These are phyloP conservation scores for Pulveroboletus sp. DNA, from an alignment of 768 basidiomycete genomes.

Conservation along the genomic window DNA sequence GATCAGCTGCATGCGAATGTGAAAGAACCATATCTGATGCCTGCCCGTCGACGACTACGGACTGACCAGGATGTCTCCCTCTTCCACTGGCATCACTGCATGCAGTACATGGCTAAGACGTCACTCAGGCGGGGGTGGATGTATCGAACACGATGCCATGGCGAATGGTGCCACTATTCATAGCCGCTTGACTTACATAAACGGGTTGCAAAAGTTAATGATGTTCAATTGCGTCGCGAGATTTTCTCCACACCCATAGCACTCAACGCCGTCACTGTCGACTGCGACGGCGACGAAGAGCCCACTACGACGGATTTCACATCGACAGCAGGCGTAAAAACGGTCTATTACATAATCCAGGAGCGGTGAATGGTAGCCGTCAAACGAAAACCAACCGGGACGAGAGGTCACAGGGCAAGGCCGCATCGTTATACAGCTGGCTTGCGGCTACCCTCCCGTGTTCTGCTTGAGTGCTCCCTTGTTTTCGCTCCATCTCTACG, in stretches of 20 bases:
- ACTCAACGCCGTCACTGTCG: neutral
- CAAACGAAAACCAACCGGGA: neutral
- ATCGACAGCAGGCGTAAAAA: neutral
- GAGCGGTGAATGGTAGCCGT: constrained; percentile 3
- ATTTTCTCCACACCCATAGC: too few relatives aligned
- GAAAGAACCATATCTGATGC: too few relatives aligned
- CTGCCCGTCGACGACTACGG: too few relatives aligned
- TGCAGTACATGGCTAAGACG: too few relatives aligned
- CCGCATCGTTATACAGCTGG: neutral
- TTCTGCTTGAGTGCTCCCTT: neutral
- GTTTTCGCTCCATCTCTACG: neutral
- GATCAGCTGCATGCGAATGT: too few relatives aligned
- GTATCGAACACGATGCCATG: too few relatives aligned
- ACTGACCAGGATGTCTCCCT: too few relatives aligned
- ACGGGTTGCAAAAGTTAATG: neutral
- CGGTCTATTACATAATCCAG: constrained; percentile 10
- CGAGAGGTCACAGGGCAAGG: constrained; percentile 2
- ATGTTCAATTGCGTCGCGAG: neutral
- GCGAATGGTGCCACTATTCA: too few relatives aligned
- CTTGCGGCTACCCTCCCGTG: neutral
- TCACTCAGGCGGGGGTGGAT: too few relatives aligned
- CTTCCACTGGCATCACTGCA: too few relatives aligned
- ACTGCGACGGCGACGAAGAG: neutral
- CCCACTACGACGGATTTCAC: neutral
- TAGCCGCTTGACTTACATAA: neutral